Evolutionary conservation across 2,329 filamentous ascomycete species (phyloP).

Genomic region (Ustulina deusta): DNA sequence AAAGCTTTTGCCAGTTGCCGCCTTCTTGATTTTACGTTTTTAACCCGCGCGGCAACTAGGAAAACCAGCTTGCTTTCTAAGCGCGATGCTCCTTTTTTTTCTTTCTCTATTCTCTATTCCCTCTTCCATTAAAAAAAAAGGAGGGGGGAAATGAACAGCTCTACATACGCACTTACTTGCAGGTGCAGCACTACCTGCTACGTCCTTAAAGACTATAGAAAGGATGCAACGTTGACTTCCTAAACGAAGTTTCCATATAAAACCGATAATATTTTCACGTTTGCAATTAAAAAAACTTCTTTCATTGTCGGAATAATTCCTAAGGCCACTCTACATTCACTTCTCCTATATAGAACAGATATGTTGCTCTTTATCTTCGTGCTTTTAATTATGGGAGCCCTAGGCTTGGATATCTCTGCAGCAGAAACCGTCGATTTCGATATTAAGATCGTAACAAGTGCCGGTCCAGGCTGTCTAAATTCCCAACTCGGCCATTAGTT

Average conservation of each 20-base stretch:
- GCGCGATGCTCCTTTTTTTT: no score
- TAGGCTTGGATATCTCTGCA: conserved; percentile 22
- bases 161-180: neutral
- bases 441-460: conserved; percentile 2
- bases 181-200: neutral
- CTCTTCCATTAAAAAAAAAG: neutral
- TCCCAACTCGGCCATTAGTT: no score
- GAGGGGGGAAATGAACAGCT: neutral
- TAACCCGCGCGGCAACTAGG: neutral
- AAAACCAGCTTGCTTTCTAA: neutral
- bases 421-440: conserved; percentile 13
- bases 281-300: no score
- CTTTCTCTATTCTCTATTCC: neutral
- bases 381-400: conserved; percentile 24
- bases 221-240: no score
- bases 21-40: neutral
- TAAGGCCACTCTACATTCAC: no score
- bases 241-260: no score
- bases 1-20: no score
- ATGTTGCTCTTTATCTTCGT: conserved; percentile 24
- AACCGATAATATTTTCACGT: no score
- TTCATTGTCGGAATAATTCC: no score
- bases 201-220: no score
- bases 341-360: conserved; percentile 11
- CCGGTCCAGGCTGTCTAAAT: no score